Percentiles rank a stretch among this genome's conserved stretches.
phyloP scores from a whole-genome alignment of 2,329 filamentous ascomycete species.

The Pseudodiploospora longispora region DNA sequence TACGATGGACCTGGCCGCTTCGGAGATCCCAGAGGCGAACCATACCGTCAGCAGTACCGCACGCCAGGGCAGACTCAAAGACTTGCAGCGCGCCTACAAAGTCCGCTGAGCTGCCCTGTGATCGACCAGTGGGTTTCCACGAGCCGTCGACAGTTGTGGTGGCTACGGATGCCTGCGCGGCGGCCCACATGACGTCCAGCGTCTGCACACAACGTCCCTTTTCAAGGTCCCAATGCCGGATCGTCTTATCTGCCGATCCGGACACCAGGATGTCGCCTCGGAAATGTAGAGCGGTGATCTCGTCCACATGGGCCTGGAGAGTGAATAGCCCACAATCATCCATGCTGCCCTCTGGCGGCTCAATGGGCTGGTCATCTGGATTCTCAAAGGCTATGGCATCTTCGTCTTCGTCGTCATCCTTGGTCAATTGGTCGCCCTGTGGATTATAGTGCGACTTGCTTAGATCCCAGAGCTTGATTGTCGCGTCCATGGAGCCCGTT shows the following conservation, averaged over 20 bases:
- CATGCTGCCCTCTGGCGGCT: conserved; percentile 71
- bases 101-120: conserved; percentile 60
- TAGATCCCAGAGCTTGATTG: conserved; percentile 90
- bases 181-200: conserved; percentile 94
- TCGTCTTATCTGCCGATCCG: conserved; percentile 92
- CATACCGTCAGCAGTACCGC: conserved; percentile 95
- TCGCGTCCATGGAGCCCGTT: conserved; percentile 90
- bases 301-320: conserved; percentile 82
- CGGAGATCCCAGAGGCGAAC: conserved; percentile 93
- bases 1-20: conserved; percentile 94
- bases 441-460: conserved; percentile 81
- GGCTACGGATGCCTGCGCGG: conserved; percentile 74
- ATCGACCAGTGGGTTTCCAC: conserved; percentile 68
- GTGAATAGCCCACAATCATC: conserved; percentile 83
- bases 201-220: conserved; percentile 98
- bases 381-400: conserved; percentile 68
- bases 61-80: conserved; percentile 91
- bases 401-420: conserved; percentile 51
- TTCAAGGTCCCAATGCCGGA: conserved; percentile 94
- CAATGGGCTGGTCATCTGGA: conserved; percentile 57
- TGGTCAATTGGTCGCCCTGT: conserved; percentile 47
- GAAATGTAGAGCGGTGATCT: conserved; percentile 91
- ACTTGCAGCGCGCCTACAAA: conserved; percentile 94
- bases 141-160: conserved; percentile 51
- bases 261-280: conserved; percentile 84